phyloP scores from a whole-genome alignment of 2,329 filamentous ascomycete species.

The Penicillium fuscoglaucum region DNA sequence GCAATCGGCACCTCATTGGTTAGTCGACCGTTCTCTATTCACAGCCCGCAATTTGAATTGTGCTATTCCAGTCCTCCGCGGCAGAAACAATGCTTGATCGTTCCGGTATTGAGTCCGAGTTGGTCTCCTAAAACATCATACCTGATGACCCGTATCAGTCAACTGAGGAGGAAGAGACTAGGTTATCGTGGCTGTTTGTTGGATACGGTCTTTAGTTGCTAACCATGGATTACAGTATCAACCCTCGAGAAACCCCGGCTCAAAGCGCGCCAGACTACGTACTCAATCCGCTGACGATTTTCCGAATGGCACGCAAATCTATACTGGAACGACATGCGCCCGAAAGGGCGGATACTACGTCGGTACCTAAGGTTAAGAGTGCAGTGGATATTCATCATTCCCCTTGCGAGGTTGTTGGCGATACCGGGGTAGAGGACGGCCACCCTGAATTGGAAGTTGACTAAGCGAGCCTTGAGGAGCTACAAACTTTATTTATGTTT shows the following conservation, averaged over 20 bases:
- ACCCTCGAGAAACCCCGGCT: conserved; percentile 13
- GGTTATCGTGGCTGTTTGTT: background rate
- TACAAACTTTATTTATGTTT: conserved; percentile 26
- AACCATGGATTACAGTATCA: conserved; percentile 8
- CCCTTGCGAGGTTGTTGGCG: background rate
- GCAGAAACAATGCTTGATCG: conserved; percentile 26
- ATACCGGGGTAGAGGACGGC: background rate
- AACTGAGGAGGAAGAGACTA: conserved; percentile 12
- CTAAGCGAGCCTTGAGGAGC: conserved; percentile 20
- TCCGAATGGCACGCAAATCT: conserved; percentile 27
- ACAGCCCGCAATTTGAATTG: background rate
- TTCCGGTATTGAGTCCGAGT: conserved; percentile 24
- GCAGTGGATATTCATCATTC: conserved; percentile 3
- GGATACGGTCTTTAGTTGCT: background rate
- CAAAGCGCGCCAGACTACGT: conserved; percentile 30
- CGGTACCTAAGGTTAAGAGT: conserved; percentile 1
- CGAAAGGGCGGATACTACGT: conserved; percentile 18
- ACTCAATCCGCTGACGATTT: conserved; percentile 29
- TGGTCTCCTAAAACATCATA: conserved; percentile 19
- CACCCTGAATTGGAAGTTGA: background rate
- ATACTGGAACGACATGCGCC: conserved; percentile 29
- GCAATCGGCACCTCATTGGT: conserved; percentile 26
- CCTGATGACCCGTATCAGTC: conserved; percentile 26
- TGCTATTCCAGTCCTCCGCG: conserved; percentile 12
- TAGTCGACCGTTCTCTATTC: background rate